Evolutionary conservation across 2,329 filamentous ascomycete genomes (phyloP).

Genomic region (Xylariaceae sp.): DNA sequence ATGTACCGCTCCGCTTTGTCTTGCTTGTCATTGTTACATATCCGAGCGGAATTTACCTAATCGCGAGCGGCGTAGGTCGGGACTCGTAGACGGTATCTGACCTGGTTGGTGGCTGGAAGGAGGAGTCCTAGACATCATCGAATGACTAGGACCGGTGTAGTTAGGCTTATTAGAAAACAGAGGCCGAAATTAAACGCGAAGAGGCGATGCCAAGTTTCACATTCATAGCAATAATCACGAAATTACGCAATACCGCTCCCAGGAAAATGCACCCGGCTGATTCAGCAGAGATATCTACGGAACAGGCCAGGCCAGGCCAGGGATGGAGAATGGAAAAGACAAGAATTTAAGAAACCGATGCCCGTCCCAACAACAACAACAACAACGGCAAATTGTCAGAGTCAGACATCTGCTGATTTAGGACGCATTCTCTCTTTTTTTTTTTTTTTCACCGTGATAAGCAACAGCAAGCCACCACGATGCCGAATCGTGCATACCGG

Average conservation of each 20-base stretch:
- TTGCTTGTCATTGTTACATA: too few species aligned
- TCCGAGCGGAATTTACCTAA: background rate
- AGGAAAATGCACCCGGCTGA: background rate
- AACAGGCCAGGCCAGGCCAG: background rate
- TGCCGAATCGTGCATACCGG: background rate
- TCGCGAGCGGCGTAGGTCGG: too few species aligned
- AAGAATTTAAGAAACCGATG: background rate
- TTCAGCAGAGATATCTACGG: background rate
- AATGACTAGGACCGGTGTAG: background rate
- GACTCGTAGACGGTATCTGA: too few species aligned
- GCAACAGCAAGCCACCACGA: background rate
- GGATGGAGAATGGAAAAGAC: background rate
- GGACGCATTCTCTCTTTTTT: background rate
- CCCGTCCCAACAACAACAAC: background rate
- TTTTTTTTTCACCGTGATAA: background rate
- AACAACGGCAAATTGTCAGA: too few species aligned
- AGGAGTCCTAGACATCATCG: background rate
- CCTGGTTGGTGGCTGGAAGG: too few species aligned
- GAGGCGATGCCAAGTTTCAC: background rate
- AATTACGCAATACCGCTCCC: background rate
- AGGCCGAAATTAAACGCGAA: background rate
- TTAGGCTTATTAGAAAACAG: background rate
- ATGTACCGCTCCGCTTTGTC: too few species aligned
- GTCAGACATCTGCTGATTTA: background rate
- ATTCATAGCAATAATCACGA: background rate